These are phyloP conservation scores for Penicillium sp. DNA, from an alignment of 2,329 filamentous ascomycete species.

Conservation along the genomic window DNA sequence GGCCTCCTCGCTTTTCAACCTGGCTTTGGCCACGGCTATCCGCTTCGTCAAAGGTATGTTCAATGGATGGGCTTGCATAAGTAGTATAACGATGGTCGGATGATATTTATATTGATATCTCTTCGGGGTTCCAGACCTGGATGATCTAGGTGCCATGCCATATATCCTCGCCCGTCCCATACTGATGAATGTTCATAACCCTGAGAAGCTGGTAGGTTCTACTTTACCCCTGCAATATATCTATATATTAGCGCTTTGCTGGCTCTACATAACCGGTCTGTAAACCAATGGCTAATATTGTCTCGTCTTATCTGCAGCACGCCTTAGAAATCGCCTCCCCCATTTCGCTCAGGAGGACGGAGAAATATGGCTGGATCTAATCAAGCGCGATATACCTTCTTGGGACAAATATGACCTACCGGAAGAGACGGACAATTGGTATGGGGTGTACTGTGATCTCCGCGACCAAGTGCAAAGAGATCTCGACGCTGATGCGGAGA, in stretches of 20 bases:
- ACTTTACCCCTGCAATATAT: not conserved
- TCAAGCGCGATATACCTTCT: conserved; percentile 69
- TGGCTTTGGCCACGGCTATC: conserved; percentile 37
- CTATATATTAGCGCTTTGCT: not conserved
- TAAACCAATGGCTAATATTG: conserved; percentile 3
- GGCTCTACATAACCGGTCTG: not conserved
- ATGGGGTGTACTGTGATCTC: conserved; percentile 70
- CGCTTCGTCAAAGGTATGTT: conserved; percentile 38
- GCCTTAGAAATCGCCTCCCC: conserved; percentile 71
- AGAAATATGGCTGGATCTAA: conserved; percentile 75
- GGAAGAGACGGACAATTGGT: conserved; percentile 67
- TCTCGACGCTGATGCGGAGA: conserved; percentile 56
- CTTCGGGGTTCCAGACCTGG: conserved; percentile 48
- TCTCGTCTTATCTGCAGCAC: conserved; percentile 31
- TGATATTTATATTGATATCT: not conserved
- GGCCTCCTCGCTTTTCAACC: conserved; percentile 34
- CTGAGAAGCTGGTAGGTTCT: conserved; percentile 63
- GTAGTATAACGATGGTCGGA: not conserved
- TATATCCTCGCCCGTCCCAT: conserved; percentile 64
- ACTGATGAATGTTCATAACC: conserved; percentile 66
- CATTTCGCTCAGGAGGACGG: conserved; percentile 67
- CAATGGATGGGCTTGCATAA: not conserved
- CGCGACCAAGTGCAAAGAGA: conserved; percentile 56
- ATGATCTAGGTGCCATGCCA: conserved; percentile 67
- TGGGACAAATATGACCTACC: conserved; percentile 65